phyloP scores from a whole-genome alignment of 148 eudicot genomes.

The Amaranthus cruentus region DNA sequence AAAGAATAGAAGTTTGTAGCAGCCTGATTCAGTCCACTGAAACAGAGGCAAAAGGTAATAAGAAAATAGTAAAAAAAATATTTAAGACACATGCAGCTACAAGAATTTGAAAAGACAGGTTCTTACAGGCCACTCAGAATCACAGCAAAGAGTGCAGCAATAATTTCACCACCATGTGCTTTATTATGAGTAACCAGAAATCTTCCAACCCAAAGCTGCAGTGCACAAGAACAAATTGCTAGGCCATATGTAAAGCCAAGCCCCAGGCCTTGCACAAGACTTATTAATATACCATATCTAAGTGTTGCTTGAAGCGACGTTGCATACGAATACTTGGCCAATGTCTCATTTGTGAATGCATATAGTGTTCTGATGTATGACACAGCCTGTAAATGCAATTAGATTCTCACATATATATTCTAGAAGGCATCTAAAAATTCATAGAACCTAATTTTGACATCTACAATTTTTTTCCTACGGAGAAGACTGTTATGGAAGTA shows the following conservation, averaged over 20 bases:
- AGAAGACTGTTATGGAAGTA: background rate
- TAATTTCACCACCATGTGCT: conserved; percentile 92
- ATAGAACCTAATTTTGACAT: background rate
- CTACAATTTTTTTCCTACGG: background rate
- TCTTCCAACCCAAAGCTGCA: conserved; percentile 97
- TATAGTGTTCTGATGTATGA: conserved; percentile 76
- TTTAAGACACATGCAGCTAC: background rate
- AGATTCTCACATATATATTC: background rate
- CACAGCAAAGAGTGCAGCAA: conserved; percentile 87
- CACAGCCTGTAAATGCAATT: conserved; percentile 60
- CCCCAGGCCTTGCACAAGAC: conserved; percentile 99
- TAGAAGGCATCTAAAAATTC: background rate
- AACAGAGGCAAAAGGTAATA: conserved; percentile 11
- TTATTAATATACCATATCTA: conserved; percentile 93
- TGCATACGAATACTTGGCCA: conserved; percentile 98
- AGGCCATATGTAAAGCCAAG: conserved; percentile 98
- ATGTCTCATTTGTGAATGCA: conserved; percentile 89
- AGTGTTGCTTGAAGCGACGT: conserved; percentile 94
- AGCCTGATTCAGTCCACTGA: conserved; percentile 93
- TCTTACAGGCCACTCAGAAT: conserved; percentile 97
- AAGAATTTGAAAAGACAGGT: conserved; percentile 16
- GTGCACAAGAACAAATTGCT: conserved; percentile 97
- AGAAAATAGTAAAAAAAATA: conserved; percentile 2
- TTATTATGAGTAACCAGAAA: conserved; percentile 63
- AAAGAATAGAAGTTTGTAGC: conserved; percentile 98